Base-by-base conservation (phyloP, 2,329 filamentous ascomycete genomes). In the Lithohypha guttulata region DNA sequence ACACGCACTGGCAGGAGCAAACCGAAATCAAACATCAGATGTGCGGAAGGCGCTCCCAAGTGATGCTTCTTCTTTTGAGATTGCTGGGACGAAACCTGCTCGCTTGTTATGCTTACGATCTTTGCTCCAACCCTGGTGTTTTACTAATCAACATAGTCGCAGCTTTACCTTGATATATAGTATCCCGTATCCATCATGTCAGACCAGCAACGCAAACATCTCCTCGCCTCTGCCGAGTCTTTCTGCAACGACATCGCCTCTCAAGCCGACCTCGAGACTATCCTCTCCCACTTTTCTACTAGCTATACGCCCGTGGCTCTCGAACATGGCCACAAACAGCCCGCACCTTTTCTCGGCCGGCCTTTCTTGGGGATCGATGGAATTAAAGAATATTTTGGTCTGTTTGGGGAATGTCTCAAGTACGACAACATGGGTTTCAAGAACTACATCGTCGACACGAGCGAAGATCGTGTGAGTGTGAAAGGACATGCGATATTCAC, bases 291-390 rank as follows among this genome's bases (percentile, higher is more conserved):
- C 42, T 63, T 62, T 52, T 20, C 41, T 8, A 52, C 56, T 2
- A 20, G 14, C 13, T 15, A 30, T 22, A 36, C 35, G 15, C 55
- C 52, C 1, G 38, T 50, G 22, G 54, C 53, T 29, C 50, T 61
- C 42, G 63, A 66, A 46, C 58, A 65, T 48, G 63, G 63, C n/a
- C 57, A 60, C 18, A 48, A 52, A 1, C 35, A 50, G n/a, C 52
- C 64, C 14, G 59, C 61, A 3, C 62, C 63, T 2, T 66, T 64
- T 48, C 50, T 65, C 3, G 62, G 63, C 21, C 59, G 59, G 10
- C 50, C 54, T n/a, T 65, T 62, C 46, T 56, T 48, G 9, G 62
- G 63, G 25, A 36, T 36, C 3, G 50, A 56, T 9, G 61, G 58
- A 0, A 41, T 64, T 7, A 40, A 41, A 19, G 42, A 50, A 11